These are phyloP conservation scores for Termitomyces sp. DNA, from an alignment of 768 basidiomycete species.

Conservation along the genomic window DNA sequence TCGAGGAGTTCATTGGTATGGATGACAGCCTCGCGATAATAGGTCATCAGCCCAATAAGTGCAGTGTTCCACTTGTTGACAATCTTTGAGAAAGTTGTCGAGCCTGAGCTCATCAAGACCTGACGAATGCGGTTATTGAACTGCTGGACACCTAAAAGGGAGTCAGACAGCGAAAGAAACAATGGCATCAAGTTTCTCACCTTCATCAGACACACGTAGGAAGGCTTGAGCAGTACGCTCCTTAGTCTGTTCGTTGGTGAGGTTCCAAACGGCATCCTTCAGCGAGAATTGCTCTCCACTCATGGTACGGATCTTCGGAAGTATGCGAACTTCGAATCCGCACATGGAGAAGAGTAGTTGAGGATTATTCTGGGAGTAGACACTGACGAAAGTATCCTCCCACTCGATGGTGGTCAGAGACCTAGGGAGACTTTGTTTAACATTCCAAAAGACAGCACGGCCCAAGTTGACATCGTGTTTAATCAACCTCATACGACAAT, in stretches of 20 bases:
- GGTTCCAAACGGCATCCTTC: slow-evolving; percentile 94
- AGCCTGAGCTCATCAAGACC: slow-evolving; percentile 97
- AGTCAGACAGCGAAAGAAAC: not conserved
- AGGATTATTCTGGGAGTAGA: slow-evolving; percentile 96
- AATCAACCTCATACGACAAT: slow-evolving; percentile 98
- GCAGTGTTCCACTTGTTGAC: slow-evolving; percentile 98
- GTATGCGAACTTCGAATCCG: slow-evolving; percentile 96
- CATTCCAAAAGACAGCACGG: slow-evolving; percentile 98
- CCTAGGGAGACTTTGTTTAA: slow-evolving; percentile 92
- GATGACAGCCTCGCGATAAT: slow-evolving; percentile 96
- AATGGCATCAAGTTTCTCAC: slow-evolving; percentile 25
- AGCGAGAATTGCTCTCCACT: slow-evolving; percentile 96
- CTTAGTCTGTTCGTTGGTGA: slow-evolving; percentile 95
- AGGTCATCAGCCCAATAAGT: slow-evolving; percentile 94
- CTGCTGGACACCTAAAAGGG: slow-evolving; percentile 69
- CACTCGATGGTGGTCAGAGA: slow-evolving; percentile 98
- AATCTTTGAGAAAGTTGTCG: slow-evolving; percentile 98
- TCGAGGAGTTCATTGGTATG: slow-evolving; percentile 97
- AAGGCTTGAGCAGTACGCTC: slow-evolving; percentile 98
- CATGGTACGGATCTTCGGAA: slow-evolving; percentile 94
- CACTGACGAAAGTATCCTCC: slow-evolving; percentile 97
- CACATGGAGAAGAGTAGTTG: slow-evolving; percentile 98
- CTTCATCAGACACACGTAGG: slow-evolving; percentile 95
- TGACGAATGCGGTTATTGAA: slow-evolving; percentile 98
- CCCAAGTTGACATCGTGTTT: slow-evolving; percentile 99